phyloP scores from a whole-genome alignment of 2,329 filamentous ascomycete genomes.

The Alternaria dauci region DNA sequence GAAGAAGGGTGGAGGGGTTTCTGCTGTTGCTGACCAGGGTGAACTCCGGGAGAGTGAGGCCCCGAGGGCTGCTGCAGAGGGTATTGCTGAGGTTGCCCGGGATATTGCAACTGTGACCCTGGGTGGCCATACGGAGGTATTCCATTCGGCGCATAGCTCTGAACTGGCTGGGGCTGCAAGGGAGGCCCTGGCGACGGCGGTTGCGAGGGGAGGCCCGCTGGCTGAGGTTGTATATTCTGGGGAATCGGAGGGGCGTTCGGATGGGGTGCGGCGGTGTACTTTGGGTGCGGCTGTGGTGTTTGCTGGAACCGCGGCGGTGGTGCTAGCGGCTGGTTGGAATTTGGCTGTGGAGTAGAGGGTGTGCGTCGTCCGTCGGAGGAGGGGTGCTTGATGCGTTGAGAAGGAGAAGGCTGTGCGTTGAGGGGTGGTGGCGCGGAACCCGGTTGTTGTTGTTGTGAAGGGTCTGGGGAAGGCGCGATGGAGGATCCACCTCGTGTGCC shows the following conservation, averaged over 20 bases:
- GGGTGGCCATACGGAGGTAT: constrained; percentile 40
- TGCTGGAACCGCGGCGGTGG: constrained; percentile 32
- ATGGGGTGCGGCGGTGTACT: constrained; percentile 44
- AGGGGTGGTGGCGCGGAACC: constrained; percentile 8
- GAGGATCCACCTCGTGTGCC: constrained; percentile 16
- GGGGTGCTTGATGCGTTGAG: constrained; percentile 41
- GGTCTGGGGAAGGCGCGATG: constrained; percentile 19
- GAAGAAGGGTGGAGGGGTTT: constrained; percentile 45
- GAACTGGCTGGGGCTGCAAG: constrained; percentile 35
- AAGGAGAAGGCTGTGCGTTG: constrained; percentile 31
- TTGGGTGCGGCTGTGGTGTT: constrained; percentile 29
- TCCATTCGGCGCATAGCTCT: constrained; percentile 35
- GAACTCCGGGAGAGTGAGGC: constrained; percentile 45
- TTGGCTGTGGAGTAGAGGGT: constrained; percentile 29
- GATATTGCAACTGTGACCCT: constrained; percentile 38
- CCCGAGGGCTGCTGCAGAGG: constrained; percentile 35
- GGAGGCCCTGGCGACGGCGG: constrained; percentile 47
- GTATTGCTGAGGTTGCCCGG: constrained; percentile 40
- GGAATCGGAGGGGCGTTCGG: constrained; percentile 51
- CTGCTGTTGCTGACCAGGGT: constrained; percentile 37
- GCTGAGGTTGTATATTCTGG: constrained; percentile 34
- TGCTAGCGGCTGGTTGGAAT: constrained; percentile 28
- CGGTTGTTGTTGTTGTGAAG: constrained; percentile 6
- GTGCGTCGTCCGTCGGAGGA: constrained; percentile 23
- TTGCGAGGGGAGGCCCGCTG: constrained; percentile 9